Conservation (phyloP, 2,329 filamentous ascomycete genomes). For the Dactylonectria macrodidyma region DNA sequence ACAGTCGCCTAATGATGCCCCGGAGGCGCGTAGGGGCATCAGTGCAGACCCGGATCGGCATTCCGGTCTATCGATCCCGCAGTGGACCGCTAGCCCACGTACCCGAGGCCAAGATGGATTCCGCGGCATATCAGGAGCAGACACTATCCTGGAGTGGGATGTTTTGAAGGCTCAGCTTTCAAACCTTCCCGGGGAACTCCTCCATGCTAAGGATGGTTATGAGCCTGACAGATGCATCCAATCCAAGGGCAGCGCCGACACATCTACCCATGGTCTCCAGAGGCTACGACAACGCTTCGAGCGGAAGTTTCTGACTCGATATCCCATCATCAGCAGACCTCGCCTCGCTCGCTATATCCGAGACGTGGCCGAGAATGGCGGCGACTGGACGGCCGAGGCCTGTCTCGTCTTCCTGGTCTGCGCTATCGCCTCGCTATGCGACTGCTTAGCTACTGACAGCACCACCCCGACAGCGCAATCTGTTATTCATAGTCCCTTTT, state of each 20-base stretch:
- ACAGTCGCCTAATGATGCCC: neutral
- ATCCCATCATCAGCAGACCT: slow-evolving; percentile 1
- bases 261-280: neutral
- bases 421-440: slow-evolving; percentile 1
- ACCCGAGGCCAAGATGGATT: neutral
- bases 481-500: neutral
- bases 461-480: neutral
- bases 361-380: slow-evolving; percentile 2
- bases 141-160: neutral
- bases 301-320: neutral
- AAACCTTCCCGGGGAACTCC: neutral
- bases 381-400: slow-evolving; percentile 6
- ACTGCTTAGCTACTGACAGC: neutral
- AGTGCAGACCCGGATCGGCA: neutral
- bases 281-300: neutral
- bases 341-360: slow-evolving; percentile 2
- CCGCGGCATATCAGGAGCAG: neutral
- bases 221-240: slow-evolving; percentile 10
- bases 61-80: neutral
- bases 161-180: neutral
- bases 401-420: slow-evolving; percentile 7
- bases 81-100: neutral
- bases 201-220: neutral
- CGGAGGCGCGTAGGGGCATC: neutral
- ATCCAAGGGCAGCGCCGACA: slow-evolving; percentile 6